Evolutionary conservation across 805 yeast species (phyloP), one percentile per base, ranked within the genome.

Genomic region (Metschnikowia reukaufii): DNA sequence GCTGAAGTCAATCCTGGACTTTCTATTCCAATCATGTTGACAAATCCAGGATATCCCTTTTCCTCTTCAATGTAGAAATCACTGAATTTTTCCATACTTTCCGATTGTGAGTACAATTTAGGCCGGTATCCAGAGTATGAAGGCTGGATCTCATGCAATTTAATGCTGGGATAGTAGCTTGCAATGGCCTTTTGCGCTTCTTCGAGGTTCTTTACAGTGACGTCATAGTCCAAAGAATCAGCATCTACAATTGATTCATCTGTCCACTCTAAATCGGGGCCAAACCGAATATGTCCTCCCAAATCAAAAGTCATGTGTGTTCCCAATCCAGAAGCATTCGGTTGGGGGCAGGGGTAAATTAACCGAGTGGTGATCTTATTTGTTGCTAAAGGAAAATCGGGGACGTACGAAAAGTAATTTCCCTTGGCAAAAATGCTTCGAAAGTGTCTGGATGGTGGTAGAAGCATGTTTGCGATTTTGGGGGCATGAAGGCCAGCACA

Each of bases 181-280:
- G 65, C 56, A 4, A 88, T 84, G 7, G 84, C 87, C 27, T 70
- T 64, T 47, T 65, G 74, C 0, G 94, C 94, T 0, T 67, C 68
- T 9, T 70, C 70, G 7, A 84, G 59, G 48, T 84, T 84, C 1
- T 57, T 44, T 1, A 62, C 64, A 51, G 71, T 74, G 6, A 83
- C 84, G 5, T 67, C 59, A 50, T 79, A 78, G 58, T 82, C 81
- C 5, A 54, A 67, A 39, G 59, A 61, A 31, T 48, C 52, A 1
- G 76, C 68, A 27, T 61, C 56, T 4, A 44, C 49, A 2, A 61
- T 51, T 3, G 31, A 13, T 10, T 45, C 51, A 27, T 75, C 77
- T 1, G 86, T 80, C 88, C 95, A 89, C 63, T 89, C 94, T 34
- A 88, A 65, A 61, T 91, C 96, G 0, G 97, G 97, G 0, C 97